A percentile compares a stretch with the other conserved stretches of the same genome.
Conservation (phyloP, 2,329 filamentous ascomycete species). For the Davidsoniella neocaledoniae region DNA sequence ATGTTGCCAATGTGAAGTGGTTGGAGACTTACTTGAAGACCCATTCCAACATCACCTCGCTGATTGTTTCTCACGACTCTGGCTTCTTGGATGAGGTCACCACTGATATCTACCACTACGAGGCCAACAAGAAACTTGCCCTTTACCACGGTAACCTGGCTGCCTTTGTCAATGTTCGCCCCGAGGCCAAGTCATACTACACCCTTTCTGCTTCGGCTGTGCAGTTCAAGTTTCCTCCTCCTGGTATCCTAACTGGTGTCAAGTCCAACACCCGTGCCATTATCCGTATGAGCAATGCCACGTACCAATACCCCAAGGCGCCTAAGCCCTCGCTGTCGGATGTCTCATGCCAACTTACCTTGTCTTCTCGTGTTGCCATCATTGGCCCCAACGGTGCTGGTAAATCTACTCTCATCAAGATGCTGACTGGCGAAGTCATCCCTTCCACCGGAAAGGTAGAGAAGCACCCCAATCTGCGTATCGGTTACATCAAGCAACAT, state of each 20-base stretch:
- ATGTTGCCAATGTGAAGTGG: slow-evolving; percentile 93
- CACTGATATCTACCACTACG: slow-evolving; percentile 98
- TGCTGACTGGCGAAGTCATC: slow-evolving; percentile 82
- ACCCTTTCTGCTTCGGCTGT: slow-evolving; percentile 76
- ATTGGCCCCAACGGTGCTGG: slow-evolving; percentile 96
- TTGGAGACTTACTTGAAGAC: slow-evolving; percentile 85
- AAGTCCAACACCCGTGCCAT: slow-evolving; percentile 91
- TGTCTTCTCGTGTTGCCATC: slow-evolving; percentile 88
- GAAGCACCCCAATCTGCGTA: slow-evolving; percentile 96
- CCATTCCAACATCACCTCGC: slow-evolving; percentile 89
- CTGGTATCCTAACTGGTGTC: slow-evolving; percentile 84
- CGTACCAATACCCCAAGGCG: slow-evolving; percentile 83
- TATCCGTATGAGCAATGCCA: slow-evolving; percentile 82
- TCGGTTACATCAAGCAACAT: slow-evolving; percentile 99
- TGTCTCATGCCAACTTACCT: slow-evolving; percentile 69
- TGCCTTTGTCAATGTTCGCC: slow-evolving; percentile 72
- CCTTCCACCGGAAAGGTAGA: slow-evolving; percentile 75
- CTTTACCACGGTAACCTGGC: slow-evolving; percentile 71
- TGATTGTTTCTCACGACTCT: slow-evolving; percentile 98
- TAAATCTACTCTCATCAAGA: slow-evolving; percentile 95
- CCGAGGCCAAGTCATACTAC: slow-evolving; percentile 96
- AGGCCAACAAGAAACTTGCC: slow-evolving; percentile 81
- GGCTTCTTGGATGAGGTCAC: slow-evolving; percentile 93
- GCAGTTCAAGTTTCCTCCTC: slow-evolving; percentile 95
- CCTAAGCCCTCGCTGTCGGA: slow-evolving; percentile 75